Evolutionary conservation across 352 stramenopile species (phyloP).

Genomic region (Hyphochytrium catenoides): DNA sequence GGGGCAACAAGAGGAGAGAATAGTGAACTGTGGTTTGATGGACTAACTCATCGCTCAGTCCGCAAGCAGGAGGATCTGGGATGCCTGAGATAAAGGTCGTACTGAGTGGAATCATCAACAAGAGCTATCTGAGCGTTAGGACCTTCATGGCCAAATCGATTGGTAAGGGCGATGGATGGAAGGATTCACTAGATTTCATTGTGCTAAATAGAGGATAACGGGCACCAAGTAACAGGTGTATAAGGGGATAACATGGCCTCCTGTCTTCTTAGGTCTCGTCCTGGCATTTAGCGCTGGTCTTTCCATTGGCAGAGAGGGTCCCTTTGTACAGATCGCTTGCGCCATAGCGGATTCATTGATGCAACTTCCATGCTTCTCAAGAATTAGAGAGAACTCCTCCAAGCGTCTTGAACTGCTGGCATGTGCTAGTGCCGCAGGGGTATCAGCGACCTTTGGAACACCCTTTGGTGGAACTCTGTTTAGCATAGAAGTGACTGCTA

Average conservation of each 20-base stretch:
- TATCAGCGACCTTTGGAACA: conserved; percentile 57
- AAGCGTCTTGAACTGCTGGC: conserved; percentile 55
- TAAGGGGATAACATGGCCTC: neutral
- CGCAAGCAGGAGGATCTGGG: conserved; percentile 35
- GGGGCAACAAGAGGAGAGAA: no score
- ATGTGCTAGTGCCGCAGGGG: conserved; percentile 39
- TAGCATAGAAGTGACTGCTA: conserved; percentile 47
- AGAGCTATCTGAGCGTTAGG: conserved; percentile 36
- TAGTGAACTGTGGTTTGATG: no score
- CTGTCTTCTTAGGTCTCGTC: neutral
- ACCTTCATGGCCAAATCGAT: conserved; percentile 45
- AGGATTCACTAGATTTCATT: conserved; percentile 11
- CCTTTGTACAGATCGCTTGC: conserved; percentile 64
- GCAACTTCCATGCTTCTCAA: conserved; percentile 28
- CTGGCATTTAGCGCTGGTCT: conserved; percentile 13
- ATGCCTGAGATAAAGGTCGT: conserved; percentile 52
- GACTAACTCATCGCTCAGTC: no score
- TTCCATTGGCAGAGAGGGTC: conserved; percentile 54
- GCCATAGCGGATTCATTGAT: conserved; percentile 48
- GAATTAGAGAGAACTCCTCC: conserved; percentile 43
- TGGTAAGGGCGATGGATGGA: conserved; percentile 26
- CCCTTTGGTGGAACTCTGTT: conserved; percentile 62
- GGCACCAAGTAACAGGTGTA: no score
- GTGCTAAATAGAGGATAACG: no score
- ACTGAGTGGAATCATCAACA: conserved; percentile 44